Evolutionary conservation across 1,284 basidiomycete species (phyloP), one percentile per base, ranked within the genome.

Genomic region (Leccinum angustisporum): DNA sequence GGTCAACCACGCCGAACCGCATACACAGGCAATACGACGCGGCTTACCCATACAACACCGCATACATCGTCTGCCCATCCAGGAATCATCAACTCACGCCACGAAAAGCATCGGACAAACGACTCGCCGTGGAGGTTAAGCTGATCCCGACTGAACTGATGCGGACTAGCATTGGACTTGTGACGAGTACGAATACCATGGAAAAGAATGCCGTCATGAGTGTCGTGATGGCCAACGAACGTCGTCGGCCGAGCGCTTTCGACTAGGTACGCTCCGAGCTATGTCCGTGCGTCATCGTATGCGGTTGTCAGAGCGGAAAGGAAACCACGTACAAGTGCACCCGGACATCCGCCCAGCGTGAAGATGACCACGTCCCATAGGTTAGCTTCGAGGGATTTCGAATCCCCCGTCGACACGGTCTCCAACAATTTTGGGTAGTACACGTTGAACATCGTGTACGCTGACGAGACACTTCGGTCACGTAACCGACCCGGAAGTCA

Each of bases 371-470:
- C 89, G 68, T 95, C 92, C 86, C 86, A 89, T 56, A 96, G 71
- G 51, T 85, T 91, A 55, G 86, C 83, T 64, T 86, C 81, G 16
- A 95, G 76, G 1, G 82, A 77, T 67, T 84, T 83, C 21, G 69
- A 71, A 6, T 68, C 67, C 11, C 70, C 72, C 1, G 71, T 70
- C 4, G 67, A 65, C 1, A 76, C 73, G 5, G 81, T 83, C 79
- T 95, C 95, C 33, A 98, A 79, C 14, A 97, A 82, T 69, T 95
- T 95, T 0, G 97, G 97, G 21, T 98, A 82, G 75, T 91, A 98
- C 13, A 97, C 95, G 71, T 98, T 99, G 79, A 98, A 98, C 88
- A 97, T 97, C 7, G 94, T 98, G 71, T 88, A 95, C 2, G 88
- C 94, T 90, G 70, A 30, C 5, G 53, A 7, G 25, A 43, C 14